Base-by-base conservation (phyloP, 768 basidiomycete species). In the Mycena floridula region DNA sequence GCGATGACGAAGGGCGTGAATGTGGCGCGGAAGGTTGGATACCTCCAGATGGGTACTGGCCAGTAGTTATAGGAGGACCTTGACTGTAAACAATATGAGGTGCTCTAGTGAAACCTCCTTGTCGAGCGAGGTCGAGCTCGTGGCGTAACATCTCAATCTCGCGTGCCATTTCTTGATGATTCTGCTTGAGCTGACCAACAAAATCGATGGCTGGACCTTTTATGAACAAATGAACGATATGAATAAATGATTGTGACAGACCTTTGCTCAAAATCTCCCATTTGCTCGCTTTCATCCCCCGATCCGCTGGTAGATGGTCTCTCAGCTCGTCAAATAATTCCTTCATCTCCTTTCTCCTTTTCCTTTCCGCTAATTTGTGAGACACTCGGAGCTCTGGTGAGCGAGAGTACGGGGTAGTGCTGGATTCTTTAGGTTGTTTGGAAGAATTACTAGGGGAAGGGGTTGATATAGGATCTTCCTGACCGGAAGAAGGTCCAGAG, bases 251-350 rank as follows among this genome's bases (percentile, higher is more conserved):
- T 48, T 15, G 30, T 41, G 18, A 61, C 74, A 51, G 52, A 89
- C 94, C 89, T 82, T 96, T 95, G 65, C 85, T 94, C 25, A 99
- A 67, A 49, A 97, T 97, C 69, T 99, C 96, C 96, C 95, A 98
- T 68, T 99, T 99, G 68, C 89, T 93, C 16, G 91, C 87, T 60
- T 98, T 98, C 82, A 93, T 89, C 35, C 86, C 92, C 42, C 87
- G 79, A 68, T 92, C 92, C 42, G 85, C 85, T 1, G 96, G 96
- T 21, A 99, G 69, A 56, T 89, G 82, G 62, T 96, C 94, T 46
- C 92, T 77, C 50, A 99, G 67, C 61, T 99, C 96, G 54, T 99
- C 96, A 59, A 98, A 98, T 36, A 99, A 63, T 48, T 97, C 94
- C 61, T 96, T 96, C 96, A 99, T 99, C 67, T 99, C 96, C 66